These are phyloP conservation scores for Xerocomus potaroensis DNA, from an alignment of 768 basidiomycete genomes.

Conservation along the genomic window DNA sequence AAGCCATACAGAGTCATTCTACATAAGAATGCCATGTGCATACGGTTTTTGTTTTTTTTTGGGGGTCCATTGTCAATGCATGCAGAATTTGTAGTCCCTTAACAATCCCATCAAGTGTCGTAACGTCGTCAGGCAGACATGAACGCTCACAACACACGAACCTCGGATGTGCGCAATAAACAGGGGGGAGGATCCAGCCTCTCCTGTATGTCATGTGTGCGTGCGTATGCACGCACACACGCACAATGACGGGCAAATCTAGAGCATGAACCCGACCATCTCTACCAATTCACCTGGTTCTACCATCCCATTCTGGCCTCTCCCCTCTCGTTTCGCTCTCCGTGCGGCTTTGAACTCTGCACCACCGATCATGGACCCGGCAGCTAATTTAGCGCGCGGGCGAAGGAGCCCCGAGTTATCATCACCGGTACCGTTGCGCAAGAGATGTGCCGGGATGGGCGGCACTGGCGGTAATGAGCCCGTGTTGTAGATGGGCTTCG, in stretches of 20 bases:
- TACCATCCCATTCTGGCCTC: neutral
- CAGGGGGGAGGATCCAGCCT: neutral
- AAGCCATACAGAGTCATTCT: neutral
- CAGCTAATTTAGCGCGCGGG: conserved; percentile 17
- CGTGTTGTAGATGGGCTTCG: conserved; percentile 14
- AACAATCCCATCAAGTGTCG: neutral
- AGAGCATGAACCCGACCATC: conserved; percentile 28
- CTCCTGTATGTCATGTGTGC: neutral
- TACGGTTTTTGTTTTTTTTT: neutral
- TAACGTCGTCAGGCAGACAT: neutral
- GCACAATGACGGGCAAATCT: neutral
- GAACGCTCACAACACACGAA: neutral
- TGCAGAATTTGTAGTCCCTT: too few relatives aligned
- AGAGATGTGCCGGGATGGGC: conserved; percentile 15
- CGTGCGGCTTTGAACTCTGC: conserved; percentile 29
- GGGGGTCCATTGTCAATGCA: neutral
- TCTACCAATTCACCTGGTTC: conserved; percentile 23
- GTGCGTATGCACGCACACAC: neutral
- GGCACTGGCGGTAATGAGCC: conserved; percentile 27
- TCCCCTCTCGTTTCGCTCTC: conserved; percentile 26
- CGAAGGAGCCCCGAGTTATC: conserved; percentile 18
- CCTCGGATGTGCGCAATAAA: too few relatives aligned
- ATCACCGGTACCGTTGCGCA: neutral
- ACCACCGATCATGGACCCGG: conserved; percentile 25
- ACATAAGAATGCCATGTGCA: neutral